Base-by-base conservation (phyloP, 2,329 filamentous ascomycete genomes). In the Sporothrix inflata region DNA sequence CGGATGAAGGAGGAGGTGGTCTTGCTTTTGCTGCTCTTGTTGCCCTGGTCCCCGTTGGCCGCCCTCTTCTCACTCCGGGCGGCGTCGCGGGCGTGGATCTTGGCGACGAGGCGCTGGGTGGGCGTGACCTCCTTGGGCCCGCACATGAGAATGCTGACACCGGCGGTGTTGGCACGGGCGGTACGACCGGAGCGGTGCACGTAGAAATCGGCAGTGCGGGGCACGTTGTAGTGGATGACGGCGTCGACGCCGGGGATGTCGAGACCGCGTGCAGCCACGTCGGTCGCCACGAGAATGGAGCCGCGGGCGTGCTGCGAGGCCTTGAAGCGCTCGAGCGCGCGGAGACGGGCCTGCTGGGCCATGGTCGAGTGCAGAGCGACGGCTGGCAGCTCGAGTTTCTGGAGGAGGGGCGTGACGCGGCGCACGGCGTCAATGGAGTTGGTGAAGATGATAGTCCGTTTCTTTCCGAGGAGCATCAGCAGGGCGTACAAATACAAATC, bases 101-200 rank as follows among this genome's bases (percentile, higher is more conserved):
- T 97, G 42, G 91, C 91, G 0, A 97, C 91, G 0, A 99, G 87
- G 21, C 95, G 88, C 8, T 93, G 88, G 3, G 95, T 95, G 0
- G 94, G 92, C 2, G 90, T 87, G 1, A 97, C 94, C 83, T 99
- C 96, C 73, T 98, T 95, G 0, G 96, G 95, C 0, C 91, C 90
- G 78, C 96, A 98, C 69, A 99, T 89, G 4, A 99, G 85, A 72
- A 99, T 90, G 77, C 93, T 97, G 47, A 92, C 88, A 49, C 96
- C 96, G 0, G 87, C 88, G 14, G 88, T 88, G 24, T 91, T 88
- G 3, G 92, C 95, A 78, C 96, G 93, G 1, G 96, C 96, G 0
- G 96, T 98, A 75, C 96, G 92, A 14, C 96, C 96, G 0, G 96
- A 98, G 30, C 96, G 91, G 79, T 99, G 96, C 16, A 99, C 94